Evolutionary conservation across 2,329 filamentous ascomycete species (phyloP).

Genomic region (Penicillium glabrum): DNA sequence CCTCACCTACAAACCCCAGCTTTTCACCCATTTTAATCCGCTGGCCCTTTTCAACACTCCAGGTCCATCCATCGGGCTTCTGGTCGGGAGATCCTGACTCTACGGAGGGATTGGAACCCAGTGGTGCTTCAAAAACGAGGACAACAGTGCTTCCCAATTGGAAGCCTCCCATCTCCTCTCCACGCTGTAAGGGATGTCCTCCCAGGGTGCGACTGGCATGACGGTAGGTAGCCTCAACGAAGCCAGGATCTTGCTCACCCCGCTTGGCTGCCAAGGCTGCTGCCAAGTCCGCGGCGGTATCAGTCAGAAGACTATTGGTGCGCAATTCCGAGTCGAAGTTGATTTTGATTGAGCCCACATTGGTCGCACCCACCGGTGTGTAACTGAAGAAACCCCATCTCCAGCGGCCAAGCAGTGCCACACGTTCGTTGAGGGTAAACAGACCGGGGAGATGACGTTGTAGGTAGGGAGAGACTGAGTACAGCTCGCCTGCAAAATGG

Average conservation of each 20-base stretch:
- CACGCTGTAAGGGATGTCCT: slow-evolving; percentile 79
- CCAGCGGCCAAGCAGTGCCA: slow-evolving; percentile 91
- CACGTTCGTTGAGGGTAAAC: slow-evolving; percentile 94
- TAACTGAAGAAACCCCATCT: slow-evolving; percentile 97
- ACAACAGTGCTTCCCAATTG: slow-evolving; percentile 94
- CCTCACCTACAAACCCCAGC: slow-evolving; percentile 65
- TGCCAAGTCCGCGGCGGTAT: slow-evolving; percentile 84
- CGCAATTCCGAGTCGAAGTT: slow-evolving; percentile 95
- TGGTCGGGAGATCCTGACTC: slow-evolving; percentile 62
- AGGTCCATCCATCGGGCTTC: slow-evolving; percentile 70
- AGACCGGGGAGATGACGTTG: slow-evolving; percentile 89
- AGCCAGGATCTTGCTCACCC: slow-evolving; percentile 85
- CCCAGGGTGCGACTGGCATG: slow-evolving; percentile 73
- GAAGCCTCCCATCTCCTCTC: slow-evolving; percentile 98
- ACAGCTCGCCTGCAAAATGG: slow-evolving; percentile 97
- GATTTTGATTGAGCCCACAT: slow-evolving; percentile 93
- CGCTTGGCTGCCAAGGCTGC: slow-evolving; percentile 73
- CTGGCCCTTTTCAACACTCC: slow-evolving; percentile 84
- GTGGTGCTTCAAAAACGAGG: slow-evolving; percentile 91
- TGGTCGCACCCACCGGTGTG: slow-evolving; percentile 93
- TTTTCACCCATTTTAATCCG: slow-evolving; percentile 86
- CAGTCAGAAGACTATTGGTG: slow-evolving; percentile 87
- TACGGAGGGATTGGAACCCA: slow-evolving; percentile 56
- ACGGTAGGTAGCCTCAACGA: slow-evolving; percentile 85
- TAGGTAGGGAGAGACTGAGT: slow-evolving; percentile 90